Conservation (phyloP, 2,329 filamentous ascomycete species). For the Ophiostoma ips region DNA sequence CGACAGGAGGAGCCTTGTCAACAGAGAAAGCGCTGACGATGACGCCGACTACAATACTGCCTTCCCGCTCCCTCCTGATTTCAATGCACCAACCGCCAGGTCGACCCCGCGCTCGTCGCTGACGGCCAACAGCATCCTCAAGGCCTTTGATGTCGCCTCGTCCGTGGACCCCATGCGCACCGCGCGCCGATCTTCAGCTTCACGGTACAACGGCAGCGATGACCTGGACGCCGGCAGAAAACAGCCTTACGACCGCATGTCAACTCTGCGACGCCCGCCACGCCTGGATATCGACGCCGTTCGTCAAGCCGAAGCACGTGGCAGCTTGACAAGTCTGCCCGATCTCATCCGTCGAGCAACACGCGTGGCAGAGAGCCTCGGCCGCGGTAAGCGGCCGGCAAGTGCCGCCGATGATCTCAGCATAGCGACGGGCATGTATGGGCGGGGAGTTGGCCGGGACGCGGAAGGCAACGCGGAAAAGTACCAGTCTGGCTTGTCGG, state of each 20-base stretch:
- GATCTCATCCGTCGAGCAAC: constrained; percentile 86
- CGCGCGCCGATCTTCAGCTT: constrained; percentile 13
- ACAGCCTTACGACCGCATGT: constrained; percentile 30
- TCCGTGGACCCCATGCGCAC: constrained; percentile 27
- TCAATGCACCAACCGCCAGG: constrained; percentile 17
- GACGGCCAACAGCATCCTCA: constrained; percentile 34
- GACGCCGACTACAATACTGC: not conserved
- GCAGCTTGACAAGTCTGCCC: constrained; percentile 80
- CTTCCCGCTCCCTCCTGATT: not conserved
- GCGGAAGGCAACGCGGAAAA: constrained; percentile 25
- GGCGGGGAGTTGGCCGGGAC: constrained; percentile 13
- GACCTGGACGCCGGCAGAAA: constrained; percentile 12
- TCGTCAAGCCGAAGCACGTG: constrained; percentile 65
- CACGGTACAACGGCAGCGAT: constrained; percentile 14
- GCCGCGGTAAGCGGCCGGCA: constrained; percentile 56
- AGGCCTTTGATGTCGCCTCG: constrained; percentile 35
- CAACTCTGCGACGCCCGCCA: constrained; percentile 51
- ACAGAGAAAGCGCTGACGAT: constrained; percentile 35
- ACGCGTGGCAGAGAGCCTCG: constrained; percentile 71
- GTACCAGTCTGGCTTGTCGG: constrained; percentile 41
- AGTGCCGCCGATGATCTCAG: constrained; percentile 42
- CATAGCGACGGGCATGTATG: constrained; percentile 31
- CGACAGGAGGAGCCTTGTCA: constrained; percentile 43
- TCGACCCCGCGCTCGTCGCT: constrained; percentile 18
- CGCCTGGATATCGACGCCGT: constrained; percentile 72